Evolutionary conservation across 768 basidiomycete species (phyloP), one percentile per base, ranked within the genome.

Genomic region (Favolaschia claudopus): DNA sequence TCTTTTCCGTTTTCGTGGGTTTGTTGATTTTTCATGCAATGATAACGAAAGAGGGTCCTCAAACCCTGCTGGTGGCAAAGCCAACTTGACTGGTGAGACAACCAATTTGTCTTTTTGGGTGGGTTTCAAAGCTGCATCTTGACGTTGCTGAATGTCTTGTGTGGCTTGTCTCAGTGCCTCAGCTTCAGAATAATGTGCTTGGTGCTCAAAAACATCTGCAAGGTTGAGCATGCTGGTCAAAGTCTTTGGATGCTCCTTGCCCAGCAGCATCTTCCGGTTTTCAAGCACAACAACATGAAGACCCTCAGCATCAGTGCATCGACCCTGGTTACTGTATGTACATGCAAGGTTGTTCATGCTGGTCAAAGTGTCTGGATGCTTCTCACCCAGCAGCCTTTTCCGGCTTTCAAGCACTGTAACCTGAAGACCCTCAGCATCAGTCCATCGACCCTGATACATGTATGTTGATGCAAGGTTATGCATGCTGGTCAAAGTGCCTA

Each of bases 311-410:
- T 60, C 58, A 8, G 36, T 29, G 33, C 37, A 39, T 5, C 20
- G 45, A 9, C 28, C 44, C 27, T 33, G 40, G 2, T 45, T 19
- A 3, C 22, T 19, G 19, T 55, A 50, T 6, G 32, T 55, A 4
- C 5, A 49, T 27, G 54, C 54, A 8, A 55, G 54, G 25, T 32
- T 29, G 8, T 28, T 33, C 54, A 55, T 55, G 28, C 54, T 28
- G 19, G 17, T 33, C 24, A 58, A 34, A 39, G 58, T 59, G 6
- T 54, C 40, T 27, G 52, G 58, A 55, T 59, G 58, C 14, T 59
- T 52, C 22, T 24, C 24, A 12, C 43, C 43, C 8, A 44, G 43
- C 13, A 24, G 8, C 9, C 13, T 10, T 44, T 25, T 44, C 15
- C 43, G 19, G n/a, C n/a, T 47, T 20, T 47, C 46, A 19, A 47